Evolutionary conservation across 352 stramenopile species (phyloP).

Genomic region (Phytopythium vexans): DNA sequence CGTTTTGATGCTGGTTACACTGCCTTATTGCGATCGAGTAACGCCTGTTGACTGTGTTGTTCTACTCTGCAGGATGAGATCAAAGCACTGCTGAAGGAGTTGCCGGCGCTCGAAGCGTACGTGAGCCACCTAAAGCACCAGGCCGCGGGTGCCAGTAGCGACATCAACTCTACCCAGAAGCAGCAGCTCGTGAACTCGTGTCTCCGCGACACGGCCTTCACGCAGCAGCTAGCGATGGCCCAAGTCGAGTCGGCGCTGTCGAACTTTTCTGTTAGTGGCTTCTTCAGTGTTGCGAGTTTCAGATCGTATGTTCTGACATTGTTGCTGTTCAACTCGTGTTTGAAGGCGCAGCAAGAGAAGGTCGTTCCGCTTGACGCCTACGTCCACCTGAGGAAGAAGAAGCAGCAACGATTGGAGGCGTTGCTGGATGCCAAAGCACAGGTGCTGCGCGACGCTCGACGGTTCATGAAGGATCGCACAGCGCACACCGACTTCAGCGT

Average conservation of each 20-base stretch:
- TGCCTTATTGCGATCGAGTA: neutral
- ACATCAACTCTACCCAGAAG: conserved; percentile 27
- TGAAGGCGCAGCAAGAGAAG: conserved; percentile 17
- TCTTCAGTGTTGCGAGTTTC: neutral
- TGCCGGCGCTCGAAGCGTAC: conserved; percentile 22
- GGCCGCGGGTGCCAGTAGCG: conserved; percentile 20
- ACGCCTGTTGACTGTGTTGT: conserved; percentile 4
- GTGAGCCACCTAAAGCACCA: conserved; percentile 30
- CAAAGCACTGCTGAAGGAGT: conserved; percentile 13
- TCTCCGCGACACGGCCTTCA: conserved; percentile 15
- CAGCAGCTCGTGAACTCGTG: conserved; percentile 28
- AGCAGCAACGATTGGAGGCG: conserved; percentile 11
- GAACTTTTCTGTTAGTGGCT: conserved; percentile 9
- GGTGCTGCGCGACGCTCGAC: conserved; percentile 17
- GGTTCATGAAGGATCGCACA: conserved; percentile 19
- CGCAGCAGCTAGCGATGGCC: conserved; percentile 14
- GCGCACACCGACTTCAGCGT: conserved; percentile 17
- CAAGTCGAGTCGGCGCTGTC: conserved; percentile 19
- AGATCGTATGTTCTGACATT: neutral
- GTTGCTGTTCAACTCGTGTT: neutral
- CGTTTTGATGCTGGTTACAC: neutral
- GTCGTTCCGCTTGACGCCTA: conserved; percentile 23
- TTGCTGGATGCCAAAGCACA: conserved; percentile 10
- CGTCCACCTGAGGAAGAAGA: conserved; percentile 15
- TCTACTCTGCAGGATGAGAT: conserved; percentile 24